phyloP scores from a whole-genome alignment of 1,284 basidiomycete genomes.

The Cystobasidiaceae sp. region DNA sequence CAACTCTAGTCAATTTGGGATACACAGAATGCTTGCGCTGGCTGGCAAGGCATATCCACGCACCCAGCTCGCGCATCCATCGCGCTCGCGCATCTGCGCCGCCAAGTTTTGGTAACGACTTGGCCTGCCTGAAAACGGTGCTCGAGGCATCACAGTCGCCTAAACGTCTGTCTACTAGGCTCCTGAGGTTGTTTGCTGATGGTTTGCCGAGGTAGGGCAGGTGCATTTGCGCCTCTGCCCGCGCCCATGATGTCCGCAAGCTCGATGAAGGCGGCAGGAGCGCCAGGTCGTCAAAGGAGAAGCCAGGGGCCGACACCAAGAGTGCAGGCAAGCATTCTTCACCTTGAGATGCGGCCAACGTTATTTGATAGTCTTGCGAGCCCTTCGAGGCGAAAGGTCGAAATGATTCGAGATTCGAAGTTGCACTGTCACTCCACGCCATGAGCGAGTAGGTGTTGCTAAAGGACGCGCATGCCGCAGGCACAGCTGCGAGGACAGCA shows the following conservation, averaged over 20 bases:
- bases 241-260: background rate
- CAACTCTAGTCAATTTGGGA: no score
- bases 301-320: conserved; percentile 16
- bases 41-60: no score
- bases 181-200: conserved; percentile 17
- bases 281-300: conserved; percentile 18
- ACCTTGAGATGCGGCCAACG: background rate
- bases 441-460: conserved; percentile 26
- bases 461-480: background rate
- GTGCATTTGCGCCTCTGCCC: conserved; percentile 2
- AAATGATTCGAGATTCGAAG: conserved; percentile 23
- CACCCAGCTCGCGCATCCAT: conserved; percentile 23
- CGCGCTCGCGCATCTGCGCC: background rate
- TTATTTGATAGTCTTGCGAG: conserved; percentile 13
- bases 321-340: conserved; percentile 24
- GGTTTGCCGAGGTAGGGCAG: conserved; percentile 16
- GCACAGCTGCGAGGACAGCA: background rate
- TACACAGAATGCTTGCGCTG: no score
- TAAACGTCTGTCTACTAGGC: conserved; percentile 17
- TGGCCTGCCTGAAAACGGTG: conserved; percentile 8
- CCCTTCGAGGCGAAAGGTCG: conserved; percentile 14
- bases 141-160: background rate
- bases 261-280: background rate
- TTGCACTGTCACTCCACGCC: conserved; percentile 11
- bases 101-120: background rate